Base-by-base conservation (phyloP, 176 grass and related monocot species). In the Tillandsia leiboldiana region DNA sequence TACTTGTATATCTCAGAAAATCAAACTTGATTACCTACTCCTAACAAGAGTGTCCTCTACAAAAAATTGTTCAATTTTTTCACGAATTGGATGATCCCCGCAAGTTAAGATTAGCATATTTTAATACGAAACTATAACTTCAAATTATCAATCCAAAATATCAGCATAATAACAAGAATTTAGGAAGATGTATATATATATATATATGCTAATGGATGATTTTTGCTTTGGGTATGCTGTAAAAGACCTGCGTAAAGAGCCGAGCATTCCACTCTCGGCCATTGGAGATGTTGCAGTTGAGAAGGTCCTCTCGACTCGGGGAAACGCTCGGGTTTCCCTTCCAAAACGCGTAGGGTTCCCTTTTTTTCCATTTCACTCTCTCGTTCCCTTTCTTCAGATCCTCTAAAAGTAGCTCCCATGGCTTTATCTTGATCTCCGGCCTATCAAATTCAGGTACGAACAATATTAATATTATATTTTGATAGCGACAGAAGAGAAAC, bases 321-420 rank as follows among this genome's bases (percentile, higher is more conserved):
- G 75, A 33, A 13, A 83, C 78, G n/a, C 8, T 0, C 0, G 83
- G 48, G 80, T 91, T 91, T 24, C 91, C 91, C 70, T 81, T 96
- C 91, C 91, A 96, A 68, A 20, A 82, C 0, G 91, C 88, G 77
- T 91, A 88, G 0, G 91, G 91, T 62, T 84, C 77, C 59, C 83
- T 81, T 0, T 84, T 65, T 0, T 50, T 12, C 91, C 91, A 96
- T 26, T 81, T 78, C 2, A 84, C 51, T 2, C 8, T 68, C 1
- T 51, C 50, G 9, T 26, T 82, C 64, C 70, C 81, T 3, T 8
- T 8, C 0, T 24, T 26, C 23, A 89, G 69, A 71, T 96, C 92
- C 63, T 86, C 73, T 11, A 89, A 27, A 27, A 96, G 71, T 56
- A 75, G 79, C 53, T 56, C 83, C 91, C 91, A 96, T 0, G 91